A percentile compares a stretch with the other conserved stretches of the same genome.
Conservation (phyloP, 2,329 filamentous ascomycete genomes). For the Aspergillus chevalieri region DNA sequence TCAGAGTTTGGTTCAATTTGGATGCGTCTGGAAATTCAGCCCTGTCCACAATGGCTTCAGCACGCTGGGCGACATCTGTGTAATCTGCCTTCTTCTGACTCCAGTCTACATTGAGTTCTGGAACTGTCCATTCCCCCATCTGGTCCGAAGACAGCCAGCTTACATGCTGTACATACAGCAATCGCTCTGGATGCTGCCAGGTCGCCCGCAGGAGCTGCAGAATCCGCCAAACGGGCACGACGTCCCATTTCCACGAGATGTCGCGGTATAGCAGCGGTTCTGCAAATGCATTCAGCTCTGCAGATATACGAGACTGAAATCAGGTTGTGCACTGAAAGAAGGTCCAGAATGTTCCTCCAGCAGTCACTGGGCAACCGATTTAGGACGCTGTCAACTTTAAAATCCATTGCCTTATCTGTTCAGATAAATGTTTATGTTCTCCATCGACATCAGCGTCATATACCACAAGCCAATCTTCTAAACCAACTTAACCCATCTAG, state of each 20-base stretch:
- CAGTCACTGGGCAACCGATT: neutral
- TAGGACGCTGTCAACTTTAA: too few relatives aligned
- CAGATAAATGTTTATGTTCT: too few relatives aligned
- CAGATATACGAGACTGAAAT: neutral
- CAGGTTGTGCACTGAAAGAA: neutral
- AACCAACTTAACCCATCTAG: too few relatives aligned
- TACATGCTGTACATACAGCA: neutral
- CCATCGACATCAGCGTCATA: too few relatives aligned
- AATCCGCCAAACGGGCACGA: neutral
- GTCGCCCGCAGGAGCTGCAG: neutral
- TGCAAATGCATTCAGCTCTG: neutral
- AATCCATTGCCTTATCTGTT: too few relatives aligned
- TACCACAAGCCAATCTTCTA: too few relatives aligned
- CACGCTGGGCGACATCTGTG: too few relatives aligned
- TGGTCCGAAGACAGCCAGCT: neutral
- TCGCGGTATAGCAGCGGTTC: neutral
- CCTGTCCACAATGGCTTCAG: neutral
- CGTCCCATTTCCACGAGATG: neutral
- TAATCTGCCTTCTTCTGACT: too few relatives aligned
- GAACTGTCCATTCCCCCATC: neutral
- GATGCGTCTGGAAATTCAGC: neutral
- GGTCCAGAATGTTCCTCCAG: neutral
- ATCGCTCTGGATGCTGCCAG: neutral
- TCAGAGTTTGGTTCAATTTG: neutral
- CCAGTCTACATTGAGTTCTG: too few relatives aligned